phyloP scores from a whole-genome alignment of 345 rosid genomes.

The Gossypium stocksii region DNA sequence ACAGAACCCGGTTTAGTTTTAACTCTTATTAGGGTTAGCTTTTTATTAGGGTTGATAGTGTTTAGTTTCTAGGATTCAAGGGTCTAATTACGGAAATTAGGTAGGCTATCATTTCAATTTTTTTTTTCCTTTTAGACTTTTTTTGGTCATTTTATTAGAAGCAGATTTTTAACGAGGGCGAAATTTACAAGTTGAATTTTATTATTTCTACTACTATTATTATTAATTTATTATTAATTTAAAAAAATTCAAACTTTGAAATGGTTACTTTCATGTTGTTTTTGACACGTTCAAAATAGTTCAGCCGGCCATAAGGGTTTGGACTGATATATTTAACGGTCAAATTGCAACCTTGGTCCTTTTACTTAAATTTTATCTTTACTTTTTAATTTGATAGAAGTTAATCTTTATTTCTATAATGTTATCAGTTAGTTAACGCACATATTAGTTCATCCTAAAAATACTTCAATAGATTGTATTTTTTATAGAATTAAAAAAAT shows the following conservation, averaged over 20 bases:
- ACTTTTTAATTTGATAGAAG: too few relatives aligned
- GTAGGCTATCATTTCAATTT: neutral
- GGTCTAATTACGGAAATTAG: neutral
- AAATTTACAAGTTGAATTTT: neutral
- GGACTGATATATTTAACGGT: too few relatives aligned
- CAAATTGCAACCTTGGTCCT: neutral
- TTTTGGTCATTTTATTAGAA: slow-evolving; percentile 7
- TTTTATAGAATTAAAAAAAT: too few relatives aligned
- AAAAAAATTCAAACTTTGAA: neutral
- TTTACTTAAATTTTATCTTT: neutral
- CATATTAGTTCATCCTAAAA: too few relatives aligned
- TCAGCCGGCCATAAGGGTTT: neutral
- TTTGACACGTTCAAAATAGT: slow-evolving; percentile 15
- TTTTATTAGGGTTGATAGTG: neutral
- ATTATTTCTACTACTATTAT: neutral
- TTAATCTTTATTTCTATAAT: too few relatives aligned
- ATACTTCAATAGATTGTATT: too few relatives aligned
- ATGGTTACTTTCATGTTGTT: neutral
- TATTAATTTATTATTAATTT: too few relatives aligned
- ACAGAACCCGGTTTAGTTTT: neutral
- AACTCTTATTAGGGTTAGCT: neutral
- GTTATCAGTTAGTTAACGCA: too few relatives aligned
- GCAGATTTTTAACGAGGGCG: neutral
- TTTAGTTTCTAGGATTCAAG: neutral
- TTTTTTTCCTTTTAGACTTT: neutral